Conservation (phyloP, 305 asterid genomes). For the Fraxinus floribunda region DNA sequence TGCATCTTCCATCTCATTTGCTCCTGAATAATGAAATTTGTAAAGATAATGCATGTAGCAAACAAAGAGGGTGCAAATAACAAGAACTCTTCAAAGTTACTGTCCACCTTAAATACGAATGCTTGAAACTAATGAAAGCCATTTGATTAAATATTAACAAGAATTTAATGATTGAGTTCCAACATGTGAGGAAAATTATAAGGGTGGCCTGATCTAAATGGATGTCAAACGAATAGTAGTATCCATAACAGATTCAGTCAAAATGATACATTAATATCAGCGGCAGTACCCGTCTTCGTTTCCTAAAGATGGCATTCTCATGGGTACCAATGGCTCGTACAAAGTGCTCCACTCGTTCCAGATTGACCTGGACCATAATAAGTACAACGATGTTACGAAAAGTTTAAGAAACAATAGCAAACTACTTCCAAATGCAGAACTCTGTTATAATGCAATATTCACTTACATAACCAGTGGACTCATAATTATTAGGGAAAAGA, state of each 20-base stretch:
- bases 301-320: constrained; percentile 49
- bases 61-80: neutral
- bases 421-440: neutral
- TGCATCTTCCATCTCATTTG: constrained; percentile 23
- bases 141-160: constrained; percentile 1
- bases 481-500: neutral
- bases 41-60: constrained; percentile 15
- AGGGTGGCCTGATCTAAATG: neutral
- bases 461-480: constrained; percentile 4
- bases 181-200: constrained; percentile 15
- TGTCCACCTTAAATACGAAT: constrained; percentile 14
- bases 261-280: neutral
- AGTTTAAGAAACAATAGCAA: neutral
- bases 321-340: constrained; percentile 45
- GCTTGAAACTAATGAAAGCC: constrained; percentile 9
- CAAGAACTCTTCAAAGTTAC: neutral
- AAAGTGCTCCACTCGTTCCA: constrained; percentile 48
- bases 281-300: constrained; percentile 42
- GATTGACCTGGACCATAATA: constrained; percentile 44
- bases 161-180: constrained; percentile 1
- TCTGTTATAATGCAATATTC: constrained; percentile 3
- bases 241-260: constrained; percentile 14
- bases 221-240: neutral
- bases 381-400: neutral
- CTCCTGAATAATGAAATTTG: constrained; percentile 27